These are phyloP conservation scores for Podila epicladia DNA, from an alignment of 192 early-diverging fungal genomes.

Conservation along the genomic window DNA sequence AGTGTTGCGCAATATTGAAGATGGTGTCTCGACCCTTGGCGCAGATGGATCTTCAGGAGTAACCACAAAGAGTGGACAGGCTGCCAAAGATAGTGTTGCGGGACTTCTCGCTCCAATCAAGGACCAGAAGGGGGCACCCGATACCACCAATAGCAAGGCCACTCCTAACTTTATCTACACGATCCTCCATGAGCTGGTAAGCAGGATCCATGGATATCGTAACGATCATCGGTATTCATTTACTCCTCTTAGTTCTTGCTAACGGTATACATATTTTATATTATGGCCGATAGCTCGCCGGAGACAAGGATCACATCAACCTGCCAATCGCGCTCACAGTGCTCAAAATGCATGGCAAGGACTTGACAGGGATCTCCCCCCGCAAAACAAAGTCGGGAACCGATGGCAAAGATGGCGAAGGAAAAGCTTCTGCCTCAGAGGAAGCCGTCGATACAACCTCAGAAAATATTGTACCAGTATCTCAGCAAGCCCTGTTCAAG, in stretches of 20 bases:
- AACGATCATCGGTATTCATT: neutral
- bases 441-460: conserved; percentile 9
- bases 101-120: conserved; percentile 50
- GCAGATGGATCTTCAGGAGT: conserved; percentile 47
- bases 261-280: neutral
- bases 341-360: conserved; percentile 63
- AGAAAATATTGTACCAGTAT: conserved; percentile 41
- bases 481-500: conserved; percentile 52
- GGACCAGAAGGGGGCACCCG: conserved; percentile 23
- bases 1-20: conserved; percentile 72
- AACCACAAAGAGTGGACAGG: conserved; percentile 49
- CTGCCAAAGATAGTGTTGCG: conserved; percentile 58
- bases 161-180: conserved; percentile 61
- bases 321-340: conserved; percentile 62
- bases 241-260: neutral
- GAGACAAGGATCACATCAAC: conserved; percentile 65
- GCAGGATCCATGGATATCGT: neutral
- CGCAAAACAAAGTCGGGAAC: conserved; percentile 50
- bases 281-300: conserved; percentile 35
- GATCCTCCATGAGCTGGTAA: conserved; percentile 62
- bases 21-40: conserved; percentile 61
- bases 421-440: conserved; percentile 13
- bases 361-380: conserved; percentile 57
- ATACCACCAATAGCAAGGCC: conserved; percentile 30
- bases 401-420: conserved; percentile 35